Percentiles rank a stretch among this genome's conserved stretches.
These are phyloP conservation scores for Phytophthora chlamydospora DNA, from an alignment of 352 stramenopile species.

Conservation along the genomic window DNA sequence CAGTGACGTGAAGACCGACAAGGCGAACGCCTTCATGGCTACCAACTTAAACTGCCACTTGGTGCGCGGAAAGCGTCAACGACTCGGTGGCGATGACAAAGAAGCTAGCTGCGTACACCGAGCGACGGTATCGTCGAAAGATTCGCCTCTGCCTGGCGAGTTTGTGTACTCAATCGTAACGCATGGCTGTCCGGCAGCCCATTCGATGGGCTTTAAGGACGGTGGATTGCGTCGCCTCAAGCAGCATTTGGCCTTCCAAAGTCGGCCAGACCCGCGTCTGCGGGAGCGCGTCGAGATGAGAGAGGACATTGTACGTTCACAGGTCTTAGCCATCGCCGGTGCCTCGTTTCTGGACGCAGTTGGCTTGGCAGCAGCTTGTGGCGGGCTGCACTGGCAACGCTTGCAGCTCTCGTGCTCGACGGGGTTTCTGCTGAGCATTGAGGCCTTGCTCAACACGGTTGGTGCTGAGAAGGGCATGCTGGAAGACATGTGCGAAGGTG, in stretches of 20 bases:
- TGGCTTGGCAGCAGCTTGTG: constrained; percentile 64
- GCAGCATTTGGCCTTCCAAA: constrained; percentile 46
- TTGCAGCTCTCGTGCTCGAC: constrained; percentile 72
- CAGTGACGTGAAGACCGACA: constrained; percentile 88
- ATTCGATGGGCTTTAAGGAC: constrained; percentile 86
- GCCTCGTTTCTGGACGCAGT: constrained; percentile 79
- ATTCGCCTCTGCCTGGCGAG: constrained; percentile 47
- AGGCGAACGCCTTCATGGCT: constrained; percentile 84
- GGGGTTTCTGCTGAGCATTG: constrained; percentile 92
- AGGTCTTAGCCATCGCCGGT: constrained; percentile 73
- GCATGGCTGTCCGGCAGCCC: constrained; percentile 77
- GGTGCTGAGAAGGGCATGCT: constrained; percentile 97
- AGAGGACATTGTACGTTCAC: constrained; percentile 79
- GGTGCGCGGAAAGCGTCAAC: constrained; percentile 64
- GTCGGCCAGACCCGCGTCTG: constrained; percentile 51
- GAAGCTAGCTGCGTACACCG: constrained; percentile 33
- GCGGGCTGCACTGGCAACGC: constrained; percentile 56
- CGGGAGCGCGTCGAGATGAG: constrained; percentile 77
- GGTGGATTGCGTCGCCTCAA: constrained; percentile 74
- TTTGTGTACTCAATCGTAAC: constrained; percentile 78
- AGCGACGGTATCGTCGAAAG: constrained; percentile 48
- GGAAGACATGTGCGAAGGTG: constrained; percentile 89
- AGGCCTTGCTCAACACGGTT: constrained; percentile 94
- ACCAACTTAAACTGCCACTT: constrained; percentile 88
- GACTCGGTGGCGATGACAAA: constrained; percentile 43